phyloP scores from a whole-genome alignment of 495 filamentous ascomycete genomes.

The Penicillium verhagenii region DNA sequence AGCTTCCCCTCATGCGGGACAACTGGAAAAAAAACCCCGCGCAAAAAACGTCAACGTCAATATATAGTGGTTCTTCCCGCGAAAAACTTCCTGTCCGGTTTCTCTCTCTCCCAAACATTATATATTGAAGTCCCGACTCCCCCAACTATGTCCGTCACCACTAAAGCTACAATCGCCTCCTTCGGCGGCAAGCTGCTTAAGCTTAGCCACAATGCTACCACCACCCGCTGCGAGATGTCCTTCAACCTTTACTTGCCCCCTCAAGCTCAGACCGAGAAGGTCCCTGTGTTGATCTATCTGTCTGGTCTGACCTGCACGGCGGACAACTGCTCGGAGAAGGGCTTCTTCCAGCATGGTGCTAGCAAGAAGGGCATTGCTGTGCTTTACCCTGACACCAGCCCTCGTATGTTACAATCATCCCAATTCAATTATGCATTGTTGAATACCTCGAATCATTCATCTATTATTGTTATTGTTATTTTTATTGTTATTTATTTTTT shows the following conservation, averaged over 20 bases:
- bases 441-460: too few relatives aligned
- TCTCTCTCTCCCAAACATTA: conserved; percentile 41
- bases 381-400: conserved; percentile 92
- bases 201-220: conserved; percentile 75
- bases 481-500: too few relatives aligned
- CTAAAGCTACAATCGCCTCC: conserved; percentile 82
- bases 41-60: conserved; percentile 15
- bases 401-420: conserved; percentile 52
- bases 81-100: neutral
- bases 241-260: conserved; percentile 69
- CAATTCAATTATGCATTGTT: too few relatives aligned
- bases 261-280: conserved; percentile 54
- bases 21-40: conserved; percentile 23
- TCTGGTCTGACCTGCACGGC: conserved; percentile 93
- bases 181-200: conserved; percentile 97
- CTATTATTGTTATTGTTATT: too few relatives aligned
- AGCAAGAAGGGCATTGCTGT: conserved; percentile 77
- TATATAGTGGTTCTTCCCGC: conserved; percentile 9
- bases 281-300: conserved; percentile 90
- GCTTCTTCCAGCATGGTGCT: conserved; percentile 82
- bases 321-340: conserved; percentile 95
- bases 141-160: conserved; percentile 72
- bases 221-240: conserved; percentile 62
- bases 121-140: neutral
- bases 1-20: conserved; percentile 29